Evolutionary conservation across 2,329 filamentous ascomycete genomes (phyloP).

Genomic region (Cordyceps javanica): DNA sequence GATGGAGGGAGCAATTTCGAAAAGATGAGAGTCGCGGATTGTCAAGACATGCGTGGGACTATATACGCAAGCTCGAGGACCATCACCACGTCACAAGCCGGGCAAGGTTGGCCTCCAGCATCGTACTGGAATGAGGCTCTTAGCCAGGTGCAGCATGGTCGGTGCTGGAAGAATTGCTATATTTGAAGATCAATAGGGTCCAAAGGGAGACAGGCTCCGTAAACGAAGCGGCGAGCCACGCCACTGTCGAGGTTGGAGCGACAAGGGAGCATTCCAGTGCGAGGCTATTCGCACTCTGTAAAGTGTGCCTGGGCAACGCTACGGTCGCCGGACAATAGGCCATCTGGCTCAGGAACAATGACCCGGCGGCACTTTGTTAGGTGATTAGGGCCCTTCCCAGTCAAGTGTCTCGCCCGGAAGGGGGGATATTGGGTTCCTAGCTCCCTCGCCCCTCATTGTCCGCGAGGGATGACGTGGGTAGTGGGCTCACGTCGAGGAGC

Average conservation of each 20-base stretch:
- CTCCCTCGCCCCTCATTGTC: background rate
- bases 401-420: slow-evolving; percentile 2
- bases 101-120: slow-evolving; percentile 1
- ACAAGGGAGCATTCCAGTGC: slow-evolving; percentile 1
- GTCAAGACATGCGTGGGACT: background rate
- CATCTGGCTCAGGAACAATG: background rate
- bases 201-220: background rate
- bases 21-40: background rate
- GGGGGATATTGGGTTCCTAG: slow-evolving; percentile 9
- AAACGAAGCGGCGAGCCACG: background rate
- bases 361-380: no score
- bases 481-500: background rate
- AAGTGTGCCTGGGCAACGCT: background rate
- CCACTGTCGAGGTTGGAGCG: background rate
- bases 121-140: slow-evolving; percentile 5
- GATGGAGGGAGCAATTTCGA: background rate
- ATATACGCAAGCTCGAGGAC: background rate
- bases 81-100: background rate
- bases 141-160: slow-evolving; percentile 5
- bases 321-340: slow-evolving; percentile 1
- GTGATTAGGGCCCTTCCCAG: background rate
- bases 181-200: background rate
- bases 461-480: slow-evolving; percentile 1
- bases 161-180: background rate
- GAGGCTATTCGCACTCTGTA: slow-evolving; percentile 5